Evolutionary conservation across 345 rosid species (phyloP), one percentile per base, ranked within the genome.

Genomic region (Eutrema heterophyllum): DNA sequence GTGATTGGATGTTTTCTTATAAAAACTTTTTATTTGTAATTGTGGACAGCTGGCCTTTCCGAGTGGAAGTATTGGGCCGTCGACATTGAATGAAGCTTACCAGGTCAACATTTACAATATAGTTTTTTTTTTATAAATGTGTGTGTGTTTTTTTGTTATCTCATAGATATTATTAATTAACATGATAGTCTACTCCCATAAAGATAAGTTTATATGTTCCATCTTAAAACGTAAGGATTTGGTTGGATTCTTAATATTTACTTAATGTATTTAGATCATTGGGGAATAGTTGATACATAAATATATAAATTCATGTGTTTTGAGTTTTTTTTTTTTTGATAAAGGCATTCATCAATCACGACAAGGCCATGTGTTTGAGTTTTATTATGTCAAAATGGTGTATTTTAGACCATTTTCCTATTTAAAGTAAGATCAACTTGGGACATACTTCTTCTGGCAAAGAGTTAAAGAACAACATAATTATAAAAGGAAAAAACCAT

Each of bases 1-100:
- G 29, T 11, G 18, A 72, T 4, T 29, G 27, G 57, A 70, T 21
- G 35, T 10, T 70, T 48, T 21, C 55, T 35, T 55, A 33, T 46
- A 35, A 15, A 45, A 26, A 15, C 1, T 15, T 3, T 56, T 46
- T n/a, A 21, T 71, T 49, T 71, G 26, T 60, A 29, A 15, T 39
- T 12, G 67, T 61, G 26, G 32, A 71, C 48, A 46, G 48, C 57
- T 57, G 41, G 10, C 21, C 29, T 48, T 60, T 40, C 53, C 38
- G 29, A 63, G 18, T 63, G 39, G 51, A 41, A 6, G 39, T 16
- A 30, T 21, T 43, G 64, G 57, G 70, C 56, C 77, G 49, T 64
- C 56, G 64, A 64, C 46, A 56, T 44, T 72, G 64, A 72, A 72
- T 72, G 64, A 72, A 72, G 29, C 55, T 52, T 63, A 41, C 55